Conservation (phyloP, 1,284 basidiomycete genomes). For the Hortiboletus rubellus region DNA sequence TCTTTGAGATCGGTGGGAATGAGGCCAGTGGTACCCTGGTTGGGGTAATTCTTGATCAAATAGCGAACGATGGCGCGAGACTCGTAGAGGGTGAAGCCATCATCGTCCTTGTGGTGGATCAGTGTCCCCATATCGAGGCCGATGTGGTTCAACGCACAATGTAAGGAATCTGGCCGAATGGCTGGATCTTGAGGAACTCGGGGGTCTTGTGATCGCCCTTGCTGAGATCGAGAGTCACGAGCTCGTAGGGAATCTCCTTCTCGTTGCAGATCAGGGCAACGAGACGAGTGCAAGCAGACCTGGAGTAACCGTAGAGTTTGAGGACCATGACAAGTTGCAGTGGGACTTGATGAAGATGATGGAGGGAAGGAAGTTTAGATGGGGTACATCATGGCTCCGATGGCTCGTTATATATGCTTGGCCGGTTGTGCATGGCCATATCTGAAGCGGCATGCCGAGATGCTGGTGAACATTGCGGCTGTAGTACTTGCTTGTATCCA, state of each 20-base stretch:
- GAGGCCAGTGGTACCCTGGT: constrained; percentile 36
- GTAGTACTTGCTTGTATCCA: too few relatives aligned
- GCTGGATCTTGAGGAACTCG: constrained; percentile 49
- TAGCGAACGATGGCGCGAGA: constrained; percentile 56
- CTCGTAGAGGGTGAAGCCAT: constrained; percentile 49
- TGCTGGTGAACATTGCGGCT: too few relatives aligned
- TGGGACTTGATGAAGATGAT: not conserved
- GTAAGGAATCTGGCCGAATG: constrained; percentile 68
- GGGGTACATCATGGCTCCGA: not conserved
- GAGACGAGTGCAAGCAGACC: constrained; percentile 48
- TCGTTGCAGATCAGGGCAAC: constrained; percentile 50
- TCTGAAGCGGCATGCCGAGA: too few relatives aligned
- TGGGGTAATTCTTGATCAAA: constrained; percentile 45
- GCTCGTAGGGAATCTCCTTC: constrained; percentile 52
- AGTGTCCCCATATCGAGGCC: not conserved
- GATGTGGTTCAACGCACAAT: constrained; percentile 40
- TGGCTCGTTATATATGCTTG: not conserved
- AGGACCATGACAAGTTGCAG: constrained; percentile 44
- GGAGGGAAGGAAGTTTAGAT: not conserved
- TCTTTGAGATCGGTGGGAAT: constrained; percentile 35
- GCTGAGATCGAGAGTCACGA: constrained; percentile 43
- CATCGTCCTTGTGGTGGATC: constrained; percentile 38
- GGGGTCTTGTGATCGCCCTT: constrained; percentile 51
- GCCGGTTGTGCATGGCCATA: too few relatives aligned
- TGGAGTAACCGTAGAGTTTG: constrained; percentile 45